Percentiles rank a stretch among this genome's conserved stretches.
Conservation (phyloP, 768 basidiomycete species). For the Dentipellis sp. region DNA sequence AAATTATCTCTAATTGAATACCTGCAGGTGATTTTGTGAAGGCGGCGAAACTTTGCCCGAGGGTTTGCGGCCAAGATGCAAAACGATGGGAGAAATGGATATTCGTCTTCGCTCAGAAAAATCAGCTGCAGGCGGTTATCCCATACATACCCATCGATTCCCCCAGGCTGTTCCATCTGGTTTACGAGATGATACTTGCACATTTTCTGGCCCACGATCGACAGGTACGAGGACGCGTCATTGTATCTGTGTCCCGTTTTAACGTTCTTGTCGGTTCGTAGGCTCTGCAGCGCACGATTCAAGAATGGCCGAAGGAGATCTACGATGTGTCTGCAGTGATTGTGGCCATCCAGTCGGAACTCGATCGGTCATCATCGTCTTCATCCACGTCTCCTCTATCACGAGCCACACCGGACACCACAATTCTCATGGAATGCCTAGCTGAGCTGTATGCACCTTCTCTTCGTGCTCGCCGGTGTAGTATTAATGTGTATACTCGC, state of each 20-base stretch:
- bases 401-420: conserved; percentile 34
- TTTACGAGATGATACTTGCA: conserved; percentile 93
- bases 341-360: conserved; percentile 75
- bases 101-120: conserved; percentile 77
- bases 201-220: conserved; percentile 77
- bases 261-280: conserved; percentile 19
- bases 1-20: background rate
- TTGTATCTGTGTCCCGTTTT: background rate
- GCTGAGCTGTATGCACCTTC: conserved; percentile 65
- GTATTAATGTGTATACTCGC: conserved; percentile 3
- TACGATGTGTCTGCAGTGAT: conserved; percentile 86
- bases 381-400: conserved; percentile 29
- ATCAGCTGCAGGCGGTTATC: conserved; percentile 79
- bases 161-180: conserved; percentile 72
- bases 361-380: conserved; percentile 53
- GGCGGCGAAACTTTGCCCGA: conserved; percentile 77
- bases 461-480: background rate
- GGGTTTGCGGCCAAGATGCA: conserved; percentile 72
- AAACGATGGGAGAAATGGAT: conserved; percentile 96
- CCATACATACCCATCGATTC: conserved; percentile 79
- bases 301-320: conserved; percentile 84
- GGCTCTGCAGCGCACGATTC: conserved; percentile 71
- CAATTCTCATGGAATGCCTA: conserved; percentile 85
- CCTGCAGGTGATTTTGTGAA: conserved; percentile 52
- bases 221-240: conserved; percentile 32